Base-by-base conservation (phyloP, 495 filamentous ascomycete genomes). In the Daldinia vernicosa region DNA sequence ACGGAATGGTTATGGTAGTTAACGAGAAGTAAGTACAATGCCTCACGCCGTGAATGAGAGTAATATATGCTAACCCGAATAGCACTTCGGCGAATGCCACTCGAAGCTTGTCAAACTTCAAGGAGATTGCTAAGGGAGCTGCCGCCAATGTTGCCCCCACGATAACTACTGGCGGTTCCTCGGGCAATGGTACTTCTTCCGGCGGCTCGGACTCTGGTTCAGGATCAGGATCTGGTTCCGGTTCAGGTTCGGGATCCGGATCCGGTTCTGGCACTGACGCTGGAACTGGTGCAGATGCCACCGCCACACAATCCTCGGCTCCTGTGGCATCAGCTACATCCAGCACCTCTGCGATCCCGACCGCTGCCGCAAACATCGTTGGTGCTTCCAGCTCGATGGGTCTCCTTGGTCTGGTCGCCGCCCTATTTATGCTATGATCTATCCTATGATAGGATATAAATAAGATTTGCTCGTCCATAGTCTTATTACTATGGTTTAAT, bases 1-100 rank as follows among this genome's bases (percentile, higher is more conserved):
- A 71, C 30, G 89, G 90, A 14, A 92, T 93, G 90, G 83, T 83
- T 30, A 87, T 89, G 79, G 90, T 91, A 7, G 86, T 92, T 60
- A 92, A 93, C 77, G 84, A 85, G 67, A 81, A 86, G 89, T 91
- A 78, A 79, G 88, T 81, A 30, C 9, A 26, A 5, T 39, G 45
- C 3, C 2, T 27, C 45, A n/a, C 6, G 7, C 17, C 24, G 2
- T 6, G 9, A 63, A 24, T 33, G 4, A 12, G 32, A 54, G n/a
- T 19, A 30, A n/a, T 50, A 19, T 8, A 24, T 51, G 28, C 64
- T 72, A 69, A 72, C 60, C 45, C n/a, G 12, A 35, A 69, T 61
- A 83, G 81, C 65, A 81, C 82, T 53, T 71, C 82, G 19, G 75
- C 80, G 69, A 85, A 88, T 77, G 17, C 79, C 4, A 70, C 75